Evolutionary conservation across 176 grass and related monocot species (phyloP).

Genomic region (Aegilops bicornis): DNA sequence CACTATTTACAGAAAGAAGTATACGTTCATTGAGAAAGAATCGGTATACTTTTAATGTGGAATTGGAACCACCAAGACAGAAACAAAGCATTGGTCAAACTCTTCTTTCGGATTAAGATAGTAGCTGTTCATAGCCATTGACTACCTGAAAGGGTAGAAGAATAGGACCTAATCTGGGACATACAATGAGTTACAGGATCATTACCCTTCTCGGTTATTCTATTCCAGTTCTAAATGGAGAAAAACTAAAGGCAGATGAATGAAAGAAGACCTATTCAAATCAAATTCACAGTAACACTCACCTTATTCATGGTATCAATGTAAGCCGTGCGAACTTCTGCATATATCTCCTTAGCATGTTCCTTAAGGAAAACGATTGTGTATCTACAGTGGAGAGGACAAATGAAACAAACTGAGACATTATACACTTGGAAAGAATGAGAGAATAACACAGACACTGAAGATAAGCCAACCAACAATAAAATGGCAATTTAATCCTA

Average conservation of each 20-base stretch:
- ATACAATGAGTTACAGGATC: not conserved
- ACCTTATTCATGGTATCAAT: slow-evolving; percentile 99
- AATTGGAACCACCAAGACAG: not conserved
- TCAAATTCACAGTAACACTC: slow-evolving; percentile 25
- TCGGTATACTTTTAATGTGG: not conserved
- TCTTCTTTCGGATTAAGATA: not conserved
- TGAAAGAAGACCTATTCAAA: slow-evolving; percentile 14
- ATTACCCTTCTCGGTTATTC: not conserved
- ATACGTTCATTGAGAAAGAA: not conserved
- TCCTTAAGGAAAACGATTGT: slow-evolving; percentile 86
- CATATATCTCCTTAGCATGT: slow-evolving; percentile 98
- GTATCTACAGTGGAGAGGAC: slow-evolving; percentile 50
- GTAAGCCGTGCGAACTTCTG: slow-evolving; percentile 90
- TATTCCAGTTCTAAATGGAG: not conserved
- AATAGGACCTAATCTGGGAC: not conserved
- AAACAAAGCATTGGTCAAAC: not conserved
- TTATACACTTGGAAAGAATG: not conserved
- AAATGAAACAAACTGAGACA: slow-evolving; percentile 8
- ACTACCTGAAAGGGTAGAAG: not conserved
- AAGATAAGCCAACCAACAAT: slow-evolving; percentile 9
- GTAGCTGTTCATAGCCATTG: not conserved
- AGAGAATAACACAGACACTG: not conserved
- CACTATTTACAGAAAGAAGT: not conserved
- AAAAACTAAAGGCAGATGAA: not conserved
- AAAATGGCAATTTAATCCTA: slow-evolving; percentile 25